Conservation (phyloP, 1,284 basidiomycete genomes). For the Fomitopsis betulina region DNA sequence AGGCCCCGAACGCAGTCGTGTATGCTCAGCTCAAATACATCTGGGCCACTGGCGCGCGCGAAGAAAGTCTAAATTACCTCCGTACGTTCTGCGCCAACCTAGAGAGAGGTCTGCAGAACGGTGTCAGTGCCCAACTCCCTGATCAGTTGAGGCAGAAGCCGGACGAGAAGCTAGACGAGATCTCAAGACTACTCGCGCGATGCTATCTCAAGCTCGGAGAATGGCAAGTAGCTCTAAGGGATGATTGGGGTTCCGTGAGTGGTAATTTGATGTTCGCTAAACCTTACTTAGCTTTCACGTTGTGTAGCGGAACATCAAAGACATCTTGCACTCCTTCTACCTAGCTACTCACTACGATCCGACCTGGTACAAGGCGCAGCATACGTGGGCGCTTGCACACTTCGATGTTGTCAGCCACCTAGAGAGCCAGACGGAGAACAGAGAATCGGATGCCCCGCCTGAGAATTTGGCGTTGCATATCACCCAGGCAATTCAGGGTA, state of each 20-base stretch:
- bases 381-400: constrained; percentile 97
- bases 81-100: constrained; percentile 81
- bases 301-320: constrained; percentile 67
- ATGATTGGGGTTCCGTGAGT: constrained; percentile 76
- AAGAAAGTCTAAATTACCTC: constrained; percentile 84
- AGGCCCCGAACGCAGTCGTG: constrained; percentile 93
- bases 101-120: constrained; percentile 70
- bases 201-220: constrained; percentile 97
- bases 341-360: constrained; percentile 91
- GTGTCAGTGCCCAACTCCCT: constrained; percentile 35
- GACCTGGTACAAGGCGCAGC: constrained; percentile 99
- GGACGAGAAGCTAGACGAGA: constrained; percentile 68
- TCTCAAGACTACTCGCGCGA: constrained; percentile 87
- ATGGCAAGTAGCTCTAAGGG: constrained; percentile 85
- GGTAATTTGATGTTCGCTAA: constrained; percentile 4
- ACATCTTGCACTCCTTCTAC: constrained; percentile 83
- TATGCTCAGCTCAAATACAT: constrained; percentile 97
- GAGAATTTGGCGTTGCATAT: constrained; percentile 81
- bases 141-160: constrained; percentile 35
- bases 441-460: constrained; percentile 63
- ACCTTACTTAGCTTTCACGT: constrained; percentile 6
- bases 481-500: constrained; percentile 92
- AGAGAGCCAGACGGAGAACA: constrained; percentile 62
- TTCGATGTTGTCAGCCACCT: constrained; percentile 91
- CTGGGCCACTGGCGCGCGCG: constrained; percentile 84